Evolutionary conservation across 495 filamentous ascomycete species (phyloP).

Genomic region (Clavariopsis aquatica): DNA sequence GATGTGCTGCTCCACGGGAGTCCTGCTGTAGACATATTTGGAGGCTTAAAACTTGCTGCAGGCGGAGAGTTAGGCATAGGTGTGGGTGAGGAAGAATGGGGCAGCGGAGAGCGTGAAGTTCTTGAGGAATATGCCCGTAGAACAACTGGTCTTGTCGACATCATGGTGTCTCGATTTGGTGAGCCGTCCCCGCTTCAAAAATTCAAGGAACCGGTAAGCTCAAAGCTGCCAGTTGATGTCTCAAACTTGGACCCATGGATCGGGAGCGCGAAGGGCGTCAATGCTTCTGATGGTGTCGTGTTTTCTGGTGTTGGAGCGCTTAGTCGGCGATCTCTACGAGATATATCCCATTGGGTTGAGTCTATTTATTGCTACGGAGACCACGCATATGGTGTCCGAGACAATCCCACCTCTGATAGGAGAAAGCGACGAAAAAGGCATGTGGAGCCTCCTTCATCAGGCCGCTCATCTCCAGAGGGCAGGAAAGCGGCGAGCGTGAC

Average conservation of each 20-base stretch:
- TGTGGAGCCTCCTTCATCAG: conserved; percentile 6
- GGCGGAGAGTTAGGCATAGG: conserved; percentile 91
- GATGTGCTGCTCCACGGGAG: conserved; percentile 88
- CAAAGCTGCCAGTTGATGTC: conserved; percentile 4
- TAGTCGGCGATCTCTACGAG: conserved; percentile 62
- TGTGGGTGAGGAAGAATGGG: conserved; percentile 90
- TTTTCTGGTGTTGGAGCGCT: conserved; percentile 77
- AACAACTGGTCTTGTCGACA: conserved; percentile 70
- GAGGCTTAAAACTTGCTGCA: conserved; percentile 84
- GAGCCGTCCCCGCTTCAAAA: conserved; percentile 46
- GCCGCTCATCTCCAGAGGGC: conserved; percentile 2
- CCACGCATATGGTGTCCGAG: conserved; percentile 75
- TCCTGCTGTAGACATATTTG: conserved; percentile 74
- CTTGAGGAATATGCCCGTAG: conserved; percentile 76
- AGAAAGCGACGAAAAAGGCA: conserved; percentile 37
- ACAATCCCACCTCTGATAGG: conserved; percentile 64
- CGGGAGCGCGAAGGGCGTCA: conserved; percentile 62
- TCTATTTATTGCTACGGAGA: conserved; percentile 76
- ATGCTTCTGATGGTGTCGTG: conserved; percentile 74
- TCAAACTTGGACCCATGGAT: conserved; percentile 59
- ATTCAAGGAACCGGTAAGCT: conserved; percentile 4
- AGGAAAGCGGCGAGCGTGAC: not conserved
- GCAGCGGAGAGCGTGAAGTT: conserved; percentile 87
- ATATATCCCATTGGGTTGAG: conserved; percentile 79
- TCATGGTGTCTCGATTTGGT: conserved; percentile 85